Conservation (phyloP, 352 stramenopile genomes). For the Globisporangium splendens region DNA sequence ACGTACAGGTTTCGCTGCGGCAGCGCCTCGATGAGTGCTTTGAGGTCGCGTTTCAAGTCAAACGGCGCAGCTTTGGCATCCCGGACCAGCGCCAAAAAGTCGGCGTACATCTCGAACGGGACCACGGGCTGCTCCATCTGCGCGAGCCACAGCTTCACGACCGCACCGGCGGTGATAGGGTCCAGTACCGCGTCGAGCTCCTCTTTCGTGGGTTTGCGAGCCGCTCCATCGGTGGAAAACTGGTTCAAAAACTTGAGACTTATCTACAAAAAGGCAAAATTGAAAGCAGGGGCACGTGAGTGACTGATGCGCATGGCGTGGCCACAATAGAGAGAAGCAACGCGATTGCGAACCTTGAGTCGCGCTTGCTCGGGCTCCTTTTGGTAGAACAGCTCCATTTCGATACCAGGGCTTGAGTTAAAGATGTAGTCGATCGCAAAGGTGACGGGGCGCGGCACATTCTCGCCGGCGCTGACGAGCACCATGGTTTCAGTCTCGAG, state of each 20-base stretch:
- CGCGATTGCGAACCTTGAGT: constrained; percentile 41
- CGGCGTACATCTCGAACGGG: constrained; percentile 56
- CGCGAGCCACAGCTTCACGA: constrained; percentile 63
- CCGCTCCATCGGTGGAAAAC: constrained; percentile 30
- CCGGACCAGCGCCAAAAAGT: constrained; percentile 46
- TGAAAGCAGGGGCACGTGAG: neutral
- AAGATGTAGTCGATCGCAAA: constrained; percentile 82
- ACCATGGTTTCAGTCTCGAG: constrained; percentile 49
- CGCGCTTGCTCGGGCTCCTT: constrained; percentile 36
- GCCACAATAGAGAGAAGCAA: neutral
- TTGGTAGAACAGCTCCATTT: constrained; percentile 75
- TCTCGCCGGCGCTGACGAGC: constrained; percentile 33
- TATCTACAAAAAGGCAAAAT: constrained; percentile 7
- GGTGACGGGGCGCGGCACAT: constrained; percentile 50
- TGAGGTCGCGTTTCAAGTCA: constrained; percentile 52
- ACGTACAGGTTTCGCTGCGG: constrained; percentile 67
- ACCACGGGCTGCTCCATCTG: constrained; percentile 67
- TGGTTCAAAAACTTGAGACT: constrained; percentile 66
- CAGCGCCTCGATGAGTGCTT: constrained; percentile 50
- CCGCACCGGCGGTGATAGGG: constrained; percentile 46
- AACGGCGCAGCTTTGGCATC: constrained; percentile 43
- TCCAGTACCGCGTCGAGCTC: constrained; percentile 60
- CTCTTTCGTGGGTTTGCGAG: constrained; percentile 47
- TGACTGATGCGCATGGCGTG: neutral
- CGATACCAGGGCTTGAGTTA: constrained; percentile 72